Evolutionary conservation across 2,329 filamentous ascomycete genomes (phyloP).

Genomic region (Diaporthe nobilis): DNA sequence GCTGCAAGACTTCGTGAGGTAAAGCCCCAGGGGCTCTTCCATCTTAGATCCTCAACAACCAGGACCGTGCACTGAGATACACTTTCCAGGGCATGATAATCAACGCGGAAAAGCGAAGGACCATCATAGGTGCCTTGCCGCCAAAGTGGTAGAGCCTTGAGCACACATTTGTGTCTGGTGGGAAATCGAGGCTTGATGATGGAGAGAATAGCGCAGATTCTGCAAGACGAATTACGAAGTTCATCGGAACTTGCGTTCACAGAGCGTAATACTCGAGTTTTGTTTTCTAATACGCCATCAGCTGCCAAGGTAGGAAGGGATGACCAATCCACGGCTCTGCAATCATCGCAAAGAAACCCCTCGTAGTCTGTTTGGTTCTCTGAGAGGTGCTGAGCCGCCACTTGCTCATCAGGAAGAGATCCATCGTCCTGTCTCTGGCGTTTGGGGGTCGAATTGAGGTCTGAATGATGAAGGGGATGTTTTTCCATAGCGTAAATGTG

Average conservation of each 20-base stretch:
- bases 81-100: no score
- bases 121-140: background rate
- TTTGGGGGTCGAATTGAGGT: no score
- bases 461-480: no score
- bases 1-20: background rate
- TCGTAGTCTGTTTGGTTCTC: accelerated
- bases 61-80: background rate
- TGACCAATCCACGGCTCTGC: background rate
- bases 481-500: no score
- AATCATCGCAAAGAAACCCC: background rate
- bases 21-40: no score
- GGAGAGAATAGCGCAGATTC: background rate
- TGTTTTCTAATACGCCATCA: background rate
- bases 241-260: background rate
- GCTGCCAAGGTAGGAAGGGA: background rate
- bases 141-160: background rate
- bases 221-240: background rate
- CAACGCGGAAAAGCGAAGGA: background rate
- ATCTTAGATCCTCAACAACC: no score
- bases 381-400: no score
- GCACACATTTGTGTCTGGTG: no score
- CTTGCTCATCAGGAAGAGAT: no score
- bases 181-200: background rate
- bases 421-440: no score
- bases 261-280: background rate